phyloP scores from a whole-genome alignment of 1,139 yeast genomes.

The Pichia sp. region DNA sequence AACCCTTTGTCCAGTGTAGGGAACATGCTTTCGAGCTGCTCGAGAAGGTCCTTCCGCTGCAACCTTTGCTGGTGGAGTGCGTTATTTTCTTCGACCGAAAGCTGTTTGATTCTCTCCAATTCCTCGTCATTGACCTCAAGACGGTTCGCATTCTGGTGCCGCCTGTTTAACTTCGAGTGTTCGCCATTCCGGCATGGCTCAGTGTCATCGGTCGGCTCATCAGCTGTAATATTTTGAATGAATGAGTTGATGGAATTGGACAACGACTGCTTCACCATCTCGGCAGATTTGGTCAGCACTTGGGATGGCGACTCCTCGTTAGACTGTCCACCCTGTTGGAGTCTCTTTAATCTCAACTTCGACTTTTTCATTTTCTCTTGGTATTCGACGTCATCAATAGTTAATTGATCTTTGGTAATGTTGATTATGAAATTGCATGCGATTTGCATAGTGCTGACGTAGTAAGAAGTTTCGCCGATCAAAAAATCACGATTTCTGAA shows the following conservation, averaged over 20 bases:
- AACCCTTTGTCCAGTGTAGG: slow-evolving; percentile 68
- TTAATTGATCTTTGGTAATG: slow-evolving; percentile 53
- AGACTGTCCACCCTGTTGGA: slow-evolving; percentile 21
- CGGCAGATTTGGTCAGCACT: slow-evolving; percentile 52
- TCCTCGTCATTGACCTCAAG: slow-evolving; percentile 20
- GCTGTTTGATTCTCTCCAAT: slow-evolving; percentile 26
- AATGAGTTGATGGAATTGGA: slow-evolving; percentile 19
- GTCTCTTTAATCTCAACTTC: slow-evolving; percentile 21
- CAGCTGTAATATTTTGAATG: slow-evolving; percentile 13
- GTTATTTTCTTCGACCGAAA: slow-evolving; percentile 31
- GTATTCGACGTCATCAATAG: slow-evolving; percentile 57
- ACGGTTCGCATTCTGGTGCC: not conserved
- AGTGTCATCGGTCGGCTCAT: not conserved
- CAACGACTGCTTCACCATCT: slow-evolving; percentile 43
- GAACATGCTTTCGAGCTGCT: slow-evolving; percentile 64
- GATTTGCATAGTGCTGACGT: slow-evolving; percentile 80
- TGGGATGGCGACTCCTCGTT: slow-evolving; percentile 40
- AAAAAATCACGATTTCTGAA: slow-evolving; percentile 73
- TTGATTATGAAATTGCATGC: slow-evolving; percentile 74
- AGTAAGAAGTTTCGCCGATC: slow-evolving; percentile 85
- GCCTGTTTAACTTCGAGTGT: not conserved
- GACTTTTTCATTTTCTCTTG: slow-evolving; percentile 44
- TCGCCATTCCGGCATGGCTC: not conserved
- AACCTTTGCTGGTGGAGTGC: slow-evolving; percentile 17
- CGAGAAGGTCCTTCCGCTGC: slow-evolving; percentile 40